phyloP scores from a whole-genome alignment of 1,284 basidiomycete genomes.

The Puccinia coronata region DNA sequence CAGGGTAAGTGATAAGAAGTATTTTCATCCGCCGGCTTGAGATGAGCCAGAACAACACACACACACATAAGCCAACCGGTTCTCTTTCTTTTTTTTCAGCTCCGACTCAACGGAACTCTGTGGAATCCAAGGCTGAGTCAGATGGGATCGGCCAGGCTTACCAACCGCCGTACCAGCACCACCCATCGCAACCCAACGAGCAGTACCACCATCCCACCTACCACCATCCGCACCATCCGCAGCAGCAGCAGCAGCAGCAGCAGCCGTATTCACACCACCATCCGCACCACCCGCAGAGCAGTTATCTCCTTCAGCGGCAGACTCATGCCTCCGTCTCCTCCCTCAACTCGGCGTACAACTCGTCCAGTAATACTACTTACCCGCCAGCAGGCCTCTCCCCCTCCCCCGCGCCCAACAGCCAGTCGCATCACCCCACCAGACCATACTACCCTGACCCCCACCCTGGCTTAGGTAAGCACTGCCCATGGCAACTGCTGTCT shows the following conservation, averaged over 20 bases:
- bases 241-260: background rate
- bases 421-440: background rate
- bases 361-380: background rate
- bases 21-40: too few species aligned
- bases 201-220: background rate
- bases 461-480: constrained; percentile 18
- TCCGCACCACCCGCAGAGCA: background rate
- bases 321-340: constrained; percentile 23
- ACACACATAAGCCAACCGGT: background rate
- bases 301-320: background rate
- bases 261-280: background rate
- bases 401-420: background rate
- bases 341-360: constrained; percentile 1
- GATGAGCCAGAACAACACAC: background rate
- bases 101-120: background rate
- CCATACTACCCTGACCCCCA: constrained; percentile 6
- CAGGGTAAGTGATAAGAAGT: too few species aligned
- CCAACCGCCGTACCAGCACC: background rate
- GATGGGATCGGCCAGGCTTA: constrained; percentile 12
- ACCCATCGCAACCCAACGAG: background rate
- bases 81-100: background rate
- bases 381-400: constrained; percentile 9
- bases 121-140: background rate
- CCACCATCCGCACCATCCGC: background rate
- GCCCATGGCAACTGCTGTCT: background rate